These are phyloP conservation scores for Miscanthus sacchariflorus DNA, from an alignment of 202 grass and related monocot genomes.

Conservation along the genomic window DNA sequence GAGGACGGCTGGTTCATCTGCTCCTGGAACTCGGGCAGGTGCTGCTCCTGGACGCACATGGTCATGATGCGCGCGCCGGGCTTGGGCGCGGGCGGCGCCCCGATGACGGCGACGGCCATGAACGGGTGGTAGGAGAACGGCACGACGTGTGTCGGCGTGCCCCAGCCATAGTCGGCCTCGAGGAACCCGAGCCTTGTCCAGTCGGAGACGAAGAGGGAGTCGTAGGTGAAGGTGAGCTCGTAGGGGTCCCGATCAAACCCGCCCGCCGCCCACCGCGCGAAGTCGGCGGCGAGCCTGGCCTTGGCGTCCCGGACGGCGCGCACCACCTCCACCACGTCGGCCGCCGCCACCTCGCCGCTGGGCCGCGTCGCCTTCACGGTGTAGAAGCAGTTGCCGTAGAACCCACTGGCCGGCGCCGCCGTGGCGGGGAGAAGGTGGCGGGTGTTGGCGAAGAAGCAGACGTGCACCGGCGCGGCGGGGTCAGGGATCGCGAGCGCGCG, in stretches of 20 bases:
- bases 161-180: constrained; percentile 90
- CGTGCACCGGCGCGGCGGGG: constrained; percentile 47
- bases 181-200: constrained; percentile 83
- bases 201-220: constrained; percentile 84
- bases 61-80: constrained; percentile 72
- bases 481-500: constrained; percentile 55
- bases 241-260: constrained; percentile 72
- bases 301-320: constrained; percentile 75
- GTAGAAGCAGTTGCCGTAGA: constrained; percentile 98
- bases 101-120: constrained; percentile 90
- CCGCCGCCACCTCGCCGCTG: constrained; percentile 35
- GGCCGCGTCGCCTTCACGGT: constrained; percentile 56
- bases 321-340: constrained; percentile 62
- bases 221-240: constrained; percentile 71
- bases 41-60: constrained; percentile 80
- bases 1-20: constrained; percentile 70
- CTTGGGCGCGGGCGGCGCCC: constrained; percentile 65
- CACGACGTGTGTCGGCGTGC: constrained; percentile 63
- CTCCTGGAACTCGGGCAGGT: constrained; percentile 62
- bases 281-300: constrained; percentile 50
- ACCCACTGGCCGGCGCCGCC: constrained; percentile 36
- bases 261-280: constrained; percentile 72
- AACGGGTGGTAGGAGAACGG: constrained; percentile 74
- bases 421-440: constrained; percentile 64
- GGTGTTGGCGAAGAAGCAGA: constrained; percentile 90